Evolutionary conservation across 176 grass and related monocot genomes (phyloP).

Genomic region (Eleusine coracana): DNA sequence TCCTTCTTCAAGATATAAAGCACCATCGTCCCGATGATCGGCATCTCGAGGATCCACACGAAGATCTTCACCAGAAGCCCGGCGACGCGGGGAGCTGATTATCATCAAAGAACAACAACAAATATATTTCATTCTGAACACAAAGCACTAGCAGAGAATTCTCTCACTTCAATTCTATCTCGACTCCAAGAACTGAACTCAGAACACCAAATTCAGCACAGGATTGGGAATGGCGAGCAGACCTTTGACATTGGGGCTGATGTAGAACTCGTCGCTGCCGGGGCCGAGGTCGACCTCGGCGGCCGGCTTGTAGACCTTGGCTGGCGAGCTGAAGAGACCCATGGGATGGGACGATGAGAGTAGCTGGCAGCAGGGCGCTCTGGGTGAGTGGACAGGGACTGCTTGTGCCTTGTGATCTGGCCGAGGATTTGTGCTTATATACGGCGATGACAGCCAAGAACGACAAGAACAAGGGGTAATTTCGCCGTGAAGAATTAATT

Average conservation of each 20-base stretch:
- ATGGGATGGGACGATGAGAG: constrained; percentile 28
- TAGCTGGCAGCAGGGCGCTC: not conserved
- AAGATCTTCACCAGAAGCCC: constrained; percentile 96
- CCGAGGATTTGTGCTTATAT: constrained; percentile 57
- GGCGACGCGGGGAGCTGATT: constrained; percentile 78
- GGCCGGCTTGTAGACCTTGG: constrained; percentile 82
- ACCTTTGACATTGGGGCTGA: constrained; percentile 96
- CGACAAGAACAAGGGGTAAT: not conserved
- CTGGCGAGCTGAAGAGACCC: constrained; percentile 67
- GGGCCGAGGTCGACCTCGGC: constrained; percentile 79
- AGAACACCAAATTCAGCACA: not conserved
- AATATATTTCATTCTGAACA: not conserved
- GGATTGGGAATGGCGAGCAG: not conserved
- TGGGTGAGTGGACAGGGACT: not conserved
- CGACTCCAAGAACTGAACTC: constrained; percentile 3
- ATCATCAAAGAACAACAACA: not conserved
- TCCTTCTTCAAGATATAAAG: constrained; percentile 86
- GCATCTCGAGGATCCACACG: constrained; percentile 86
- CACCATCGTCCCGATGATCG: constrained; percentile 59
- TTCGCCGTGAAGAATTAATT: constrained; percentile 34
- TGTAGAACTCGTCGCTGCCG: constrained; percentile 78
- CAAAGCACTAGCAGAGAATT: not conserved
- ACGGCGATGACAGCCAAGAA: constrained; percentile 7
- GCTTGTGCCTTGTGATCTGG: constrained; percentile 23
- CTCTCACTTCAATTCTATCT: not conserved